Conservation (phyloP, 73 alveolate species). For the Tetrahymena thermophila region DNA sequence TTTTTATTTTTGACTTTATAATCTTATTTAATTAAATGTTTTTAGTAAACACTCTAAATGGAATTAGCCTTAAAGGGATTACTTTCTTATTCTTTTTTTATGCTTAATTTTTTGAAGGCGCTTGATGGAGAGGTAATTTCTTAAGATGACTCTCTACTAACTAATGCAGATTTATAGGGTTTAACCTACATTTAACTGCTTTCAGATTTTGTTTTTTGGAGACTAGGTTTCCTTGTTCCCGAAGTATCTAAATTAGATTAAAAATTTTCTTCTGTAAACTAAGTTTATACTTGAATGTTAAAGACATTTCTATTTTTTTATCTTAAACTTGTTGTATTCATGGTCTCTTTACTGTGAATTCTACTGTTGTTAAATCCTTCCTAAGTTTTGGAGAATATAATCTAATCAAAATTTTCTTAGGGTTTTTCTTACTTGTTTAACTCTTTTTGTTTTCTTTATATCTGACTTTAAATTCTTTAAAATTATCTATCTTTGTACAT, state of each 20-base stretch:
- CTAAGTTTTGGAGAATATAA: neutral
- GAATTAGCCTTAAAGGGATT: neutral
- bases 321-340: neutral
- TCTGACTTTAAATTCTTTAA: neutral
- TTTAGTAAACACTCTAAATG: neutral
- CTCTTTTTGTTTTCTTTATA: neutral
- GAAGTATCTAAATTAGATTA: neutral
- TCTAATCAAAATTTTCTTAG: neutral
- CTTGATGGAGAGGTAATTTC: neutral
- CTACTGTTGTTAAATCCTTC: neutral
- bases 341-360: neutral
- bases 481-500: neutral
- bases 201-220: neutral
- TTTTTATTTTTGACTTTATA: neutral
- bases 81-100: neutral
- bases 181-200: too few species aligned
- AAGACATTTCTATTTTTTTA: too few species aligned
- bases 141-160: neutral
- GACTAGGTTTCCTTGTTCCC: neutral
- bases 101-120: neutral
- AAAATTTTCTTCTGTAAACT: neutral
- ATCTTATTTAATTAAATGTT: neutral
- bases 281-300: neutral
- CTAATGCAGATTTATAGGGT: neutral
- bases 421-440: neutral